Base-by-base conservation (phyloP, 352 stramenopile genomes). In the Phytopythium litorale region DNA sequence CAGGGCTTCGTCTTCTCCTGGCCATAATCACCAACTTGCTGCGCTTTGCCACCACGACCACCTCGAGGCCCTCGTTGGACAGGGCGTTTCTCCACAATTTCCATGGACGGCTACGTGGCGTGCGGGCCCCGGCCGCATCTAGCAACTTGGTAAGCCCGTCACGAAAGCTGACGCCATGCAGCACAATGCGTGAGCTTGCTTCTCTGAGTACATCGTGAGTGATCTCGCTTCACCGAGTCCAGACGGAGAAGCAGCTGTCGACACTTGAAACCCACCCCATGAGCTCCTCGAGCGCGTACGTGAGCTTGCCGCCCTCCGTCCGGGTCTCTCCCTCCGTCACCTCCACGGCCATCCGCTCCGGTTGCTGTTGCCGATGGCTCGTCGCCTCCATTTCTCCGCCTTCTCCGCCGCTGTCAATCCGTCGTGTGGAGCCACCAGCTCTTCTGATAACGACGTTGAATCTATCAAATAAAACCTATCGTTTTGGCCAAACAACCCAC, bases 41-140 rank as follows among this genome's bases (percentile, higher is more conserved):
- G 4, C 28, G 3, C 28, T 7, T 7, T 0, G 28, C 0, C 28
- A 32, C 28, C 28, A 32, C 28, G 28, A 7, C 28, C 28, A 7
- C 28, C 28, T 32, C 28, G 28, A 32, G 28, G 5, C 5, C 28
- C 28, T 32, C 70, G 59, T 76, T 89, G 23, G 61, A 69, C 70
- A 33, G 81, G 77, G 33, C 79, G 79, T 45, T 89, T 79, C 15
- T 75, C 85, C 8, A 76, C 75, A 40, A 88, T 72, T 13, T 91
- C 79, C 81, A 91, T 89, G 4, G 73, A 84, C 32, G 80, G 79
- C 81, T 79, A 91, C 55, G 76, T 78, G 13, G 73, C 73, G 38
- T 83, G 73, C 5, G 72, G 56, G 7, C 65, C 70, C 33, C 60
- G 66, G 56, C 68, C 43, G 68, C 65, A 63, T 60, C 65, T 0